Evolutionary conservation across 352 stramenopile genomes (phyloP).

Genomic region (Globisporangium parvum): DNA sequence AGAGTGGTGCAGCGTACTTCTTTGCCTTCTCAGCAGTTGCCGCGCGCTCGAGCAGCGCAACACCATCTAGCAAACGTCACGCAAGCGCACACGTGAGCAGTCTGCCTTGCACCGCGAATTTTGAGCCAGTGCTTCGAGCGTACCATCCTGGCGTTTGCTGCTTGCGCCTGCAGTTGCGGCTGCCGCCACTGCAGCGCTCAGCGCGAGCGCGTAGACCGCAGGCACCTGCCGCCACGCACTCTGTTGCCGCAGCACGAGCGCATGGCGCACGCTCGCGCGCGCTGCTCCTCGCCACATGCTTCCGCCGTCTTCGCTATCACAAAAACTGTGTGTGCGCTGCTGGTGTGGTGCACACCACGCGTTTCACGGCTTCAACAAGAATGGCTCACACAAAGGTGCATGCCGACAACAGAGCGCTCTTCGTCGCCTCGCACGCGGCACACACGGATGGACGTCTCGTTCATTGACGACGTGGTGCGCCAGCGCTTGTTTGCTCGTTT

Average conservation of each 20-base stretch:
- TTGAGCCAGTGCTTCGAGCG: background rate
- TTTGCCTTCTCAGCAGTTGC: background rate
- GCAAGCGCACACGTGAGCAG: background rate
- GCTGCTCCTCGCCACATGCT: slow-evolving; percentile 7
- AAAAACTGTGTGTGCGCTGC: background rate
- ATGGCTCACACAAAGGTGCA: too few relatives aligned
- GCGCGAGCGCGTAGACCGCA: slow-evolving; percentile 3
- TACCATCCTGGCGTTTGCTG: slow-evolving; percentile 9
- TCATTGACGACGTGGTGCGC: slow-evolving; percentile 10
- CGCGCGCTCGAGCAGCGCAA: slow-evolving; percentile 18
- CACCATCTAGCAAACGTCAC: slow-evolving; percentile 11
- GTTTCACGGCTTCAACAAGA: slow-evolving; percentile 12
- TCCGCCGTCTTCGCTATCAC: background rate
- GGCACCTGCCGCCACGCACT: slow-evolving; percentile 1
- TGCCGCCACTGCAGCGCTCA: background rate
- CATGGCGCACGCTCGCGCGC: background rate
- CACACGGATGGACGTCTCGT: slow-evolving; percentile 9
- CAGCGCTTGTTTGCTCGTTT: background rate
- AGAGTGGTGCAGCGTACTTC: slow-evolving; percentile 23
- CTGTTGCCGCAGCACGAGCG: slow-evolving; percentile 1
- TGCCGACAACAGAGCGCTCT: too few relatives aligned
- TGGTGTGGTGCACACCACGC: background rate
- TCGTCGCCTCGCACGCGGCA: too few relatives aligned
- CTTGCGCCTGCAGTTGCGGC: slow-evolving; percentile 2
- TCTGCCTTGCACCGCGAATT: background rate